phyloP scores from a whole-genome alignment of 2,329 filamentous ascomycete species.

The Nemania serpens region DNA sequence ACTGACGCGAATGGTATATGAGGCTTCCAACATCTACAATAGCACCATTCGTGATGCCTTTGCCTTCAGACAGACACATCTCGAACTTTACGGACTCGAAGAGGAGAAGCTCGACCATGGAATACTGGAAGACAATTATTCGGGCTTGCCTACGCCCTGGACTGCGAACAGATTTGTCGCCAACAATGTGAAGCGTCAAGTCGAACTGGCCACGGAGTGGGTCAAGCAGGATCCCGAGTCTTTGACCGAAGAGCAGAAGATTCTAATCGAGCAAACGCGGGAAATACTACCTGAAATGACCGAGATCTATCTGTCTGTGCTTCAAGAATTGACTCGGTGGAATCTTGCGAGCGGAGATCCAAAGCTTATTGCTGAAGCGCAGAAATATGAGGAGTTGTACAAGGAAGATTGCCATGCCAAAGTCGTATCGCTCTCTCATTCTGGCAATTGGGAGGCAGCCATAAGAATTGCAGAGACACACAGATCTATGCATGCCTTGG shows the following conservation, averaged over 20 bases:
- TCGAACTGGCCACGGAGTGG: constrained; percentile 63
- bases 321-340: constrained; percentile 60
- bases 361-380: constrained; percentile 48
- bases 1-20: constrained; percentile 62
- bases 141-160: constrained; percentile 80
- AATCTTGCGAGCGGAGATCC: constrained; percentile 51
- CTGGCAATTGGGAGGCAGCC: constrained; percentile 61
- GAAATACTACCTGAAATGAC: constrained; percentile 56
- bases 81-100: constrained; percentile 73
- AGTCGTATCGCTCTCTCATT: constrained; percentile 57
- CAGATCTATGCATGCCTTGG: constrained; percentile 58
- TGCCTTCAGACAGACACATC: constrained; percentile 73
- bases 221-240: constrained; percentile 51
- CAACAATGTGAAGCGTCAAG: constrained; percentile 64
- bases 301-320: constrained; percentile 59
- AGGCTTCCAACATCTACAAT: constrained; percentile 69
- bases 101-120: constrained; percentile 69
- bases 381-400: constrained; percentile 55
- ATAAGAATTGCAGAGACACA: constrained; percentile 64
- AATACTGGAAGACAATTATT: constrained; percentile 66
- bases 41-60: constrained; percentile 71
- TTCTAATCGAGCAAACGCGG: constrained; percentile 52
- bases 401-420: constrained; percentile 56
- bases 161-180: constrained; percentile 71
- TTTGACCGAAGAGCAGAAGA: constrained; percentile 40